Base-by-base conservation (phyloP, 2,329 filamentous ascomycete genomes). In the Paraconiothyrium sp. region DNA sequence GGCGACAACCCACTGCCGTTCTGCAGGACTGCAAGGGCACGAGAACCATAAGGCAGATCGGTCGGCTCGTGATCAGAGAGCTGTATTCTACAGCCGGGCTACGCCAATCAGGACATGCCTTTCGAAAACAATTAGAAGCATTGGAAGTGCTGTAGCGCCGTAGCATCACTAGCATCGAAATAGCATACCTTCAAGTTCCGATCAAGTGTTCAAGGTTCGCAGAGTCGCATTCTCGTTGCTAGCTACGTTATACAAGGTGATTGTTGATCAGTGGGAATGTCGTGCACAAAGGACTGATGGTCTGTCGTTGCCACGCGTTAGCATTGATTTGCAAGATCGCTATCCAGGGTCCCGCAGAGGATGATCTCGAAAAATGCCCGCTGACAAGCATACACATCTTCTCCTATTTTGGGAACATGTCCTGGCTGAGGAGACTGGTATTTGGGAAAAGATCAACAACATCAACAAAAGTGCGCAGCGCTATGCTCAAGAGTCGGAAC, bases 81-180 rank as follows among this genome's bases (percentile, higher is more conserved):
- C 35, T 22, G 49, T 43, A 30, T 44, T 32, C 16, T 56, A 49
- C 60, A 59, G 64, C 62, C 65, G 61, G 61, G 64, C 39, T 61
- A 69, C 67, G 67, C 68, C 67, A 71, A 67, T 65, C 58, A 61
- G 63, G 64, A 44, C 7, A 59, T 9, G 30, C 24, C 30, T 63
- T 63, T 48, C 61, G 64, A 65, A 20, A 24, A 46, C 10, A 44
- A 24, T 47, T 24, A 8, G 52, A 58, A 46, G 48, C 20, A 56
- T 6, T 27, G 35, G 39, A 16, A 41, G n/a, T 7, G 39, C 39
- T 41, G 27, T 14, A 20, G 22, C 22, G 34, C 9, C 30, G 16
- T 52, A 30, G n/a, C n/a, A 41, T n/a, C 13, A 13, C 30, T 24
- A 44, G 37, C 51, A n/a, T 44, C 44, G 24, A 22, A 24, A 22